Base-by-base conservation (phyloP, 495 filamentous ascomycete species). In the Evernia prunastri region DNA sequence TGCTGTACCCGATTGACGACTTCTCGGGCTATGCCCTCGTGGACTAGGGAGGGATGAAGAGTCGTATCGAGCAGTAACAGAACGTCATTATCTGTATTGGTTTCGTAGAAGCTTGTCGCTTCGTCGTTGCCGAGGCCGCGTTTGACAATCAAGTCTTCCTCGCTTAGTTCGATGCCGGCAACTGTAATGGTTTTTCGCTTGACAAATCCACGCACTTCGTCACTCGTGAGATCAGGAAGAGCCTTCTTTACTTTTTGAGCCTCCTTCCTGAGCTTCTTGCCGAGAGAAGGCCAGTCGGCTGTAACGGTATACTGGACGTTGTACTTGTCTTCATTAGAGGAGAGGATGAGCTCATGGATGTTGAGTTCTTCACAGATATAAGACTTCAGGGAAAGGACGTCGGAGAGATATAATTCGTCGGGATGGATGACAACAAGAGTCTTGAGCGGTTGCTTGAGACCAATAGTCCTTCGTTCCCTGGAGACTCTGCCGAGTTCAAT, bases 181-280 rank as follows among this genome's bases (percentile, higher is more conserved):
- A 98, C 88, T 3, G 83, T 75, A 37, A 97, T 90, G 71, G 80
- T 84, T 71, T 87, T 86, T 13, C 82, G 79, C 29, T 82, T 70
- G 42, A 92, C 78, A 69, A 90, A 97, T 56, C 78, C 69, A 69
- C 88, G 86, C 31, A 95, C 91, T 66, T 96, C 81, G 18, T 90
- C 83, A 63, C 87, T 92, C 27, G 83, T 89, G 56, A 98, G 78
- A 54, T 75, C 78, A 25, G 93, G 92, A 49, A 98, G 78, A 23
- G 90, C 92, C 73, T 94, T 95, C 79, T 92, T 92, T 60, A 97
- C 91, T 74, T 85, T 91, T 67, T 86, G 85, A 58, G 87, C 89
- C 69, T 93, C 94, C 78, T 95, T 97, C 82, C 90, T 95, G 60
- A 97, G 81, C 77, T 97, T 97, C 84, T 96, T 96, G 64, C 94